Percentiles rank a stretch among this genome's conserved stretches.
Conservation (phyloP, 768 basidiomycete genomes). For the Tulasnella sp. region DNA sequence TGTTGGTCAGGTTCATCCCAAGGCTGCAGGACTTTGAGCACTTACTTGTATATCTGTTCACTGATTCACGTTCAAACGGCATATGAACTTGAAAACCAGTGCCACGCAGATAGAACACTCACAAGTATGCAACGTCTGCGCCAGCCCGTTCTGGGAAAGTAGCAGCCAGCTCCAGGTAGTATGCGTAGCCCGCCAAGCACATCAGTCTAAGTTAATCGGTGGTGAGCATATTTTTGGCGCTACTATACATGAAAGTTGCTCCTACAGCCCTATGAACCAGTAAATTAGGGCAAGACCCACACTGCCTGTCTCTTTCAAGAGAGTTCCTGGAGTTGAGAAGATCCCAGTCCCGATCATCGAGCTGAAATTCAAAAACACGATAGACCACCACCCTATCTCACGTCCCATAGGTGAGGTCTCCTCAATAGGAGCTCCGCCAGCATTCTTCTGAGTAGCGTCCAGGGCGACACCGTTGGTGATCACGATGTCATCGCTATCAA, state of each 20-base stretch:
- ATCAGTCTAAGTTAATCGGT: constrained; percentile 3
- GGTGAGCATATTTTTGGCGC: too few relatives aligned
- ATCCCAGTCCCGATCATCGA: constrained; percentile 23
- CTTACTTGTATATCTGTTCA: constrained; percentile 5
- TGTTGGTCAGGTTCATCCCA: neutral
- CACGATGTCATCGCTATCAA: neutral
- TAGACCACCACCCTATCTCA: constrained; percentile 18
- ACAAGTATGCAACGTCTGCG: constrained; percentile 21
- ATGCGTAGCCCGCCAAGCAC: constrained; percentile 18
- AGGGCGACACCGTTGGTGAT: neutral
- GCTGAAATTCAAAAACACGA: constrained; percentile 18
- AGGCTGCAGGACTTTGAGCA: neutral
- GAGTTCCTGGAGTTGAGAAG: constrained; percentile 19
- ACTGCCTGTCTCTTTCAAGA: constrained; percentile 12
- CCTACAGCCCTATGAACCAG: constrained; percentile 18
- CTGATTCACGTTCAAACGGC: neutral
- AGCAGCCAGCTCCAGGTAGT: constrained; percentile 21
- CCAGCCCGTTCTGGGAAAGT: constrained; percentile 21
- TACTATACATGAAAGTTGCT: too few relatives aligned
- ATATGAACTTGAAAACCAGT: neutral
- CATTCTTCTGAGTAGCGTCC: constrained; percentile 10
- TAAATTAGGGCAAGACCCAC: constrained; percentile 20
- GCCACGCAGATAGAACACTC: constrained; percentile 16
- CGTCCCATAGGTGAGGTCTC: constrained; percentile 18
- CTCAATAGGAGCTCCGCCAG: constrained; percentile 20